Conservation (phyloP, 2,329 filamentous ascomycete genomes). For the Hypoxylon sp. region DNA sequence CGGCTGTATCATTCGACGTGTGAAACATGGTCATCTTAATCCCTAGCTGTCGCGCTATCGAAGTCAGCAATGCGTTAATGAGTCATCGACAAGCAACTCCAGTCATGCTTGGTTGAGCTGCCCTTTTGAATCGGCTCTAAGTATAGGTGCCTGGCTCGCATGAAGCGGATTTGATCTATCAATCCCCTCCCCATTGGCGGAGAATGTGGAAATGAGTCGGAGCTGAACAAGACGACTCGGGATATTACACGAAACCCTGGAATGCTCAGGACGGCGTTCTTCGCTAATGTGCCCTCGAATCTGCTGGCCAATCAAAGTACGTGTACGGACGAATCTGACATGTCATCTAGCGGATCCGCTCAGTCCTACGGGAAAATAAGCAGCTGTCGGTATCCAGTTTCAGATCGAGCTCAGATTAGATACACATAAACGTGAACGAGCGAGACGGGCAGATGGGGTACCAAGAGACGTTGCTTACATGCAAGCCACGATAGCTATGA, state of each 20-base stretch:
- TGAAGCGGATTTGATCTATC: not conserved
- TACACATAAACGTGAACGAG: too few relatives aligned
- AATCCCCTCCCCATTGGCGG: not conserved
- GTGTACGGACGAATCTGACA: not conserved
- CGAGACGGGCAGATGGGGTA: too few relatives aligned
- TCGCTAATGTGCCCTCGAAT: not conserved
- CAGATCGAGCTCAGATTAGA: not conserved
- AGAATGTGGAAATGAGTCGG: not conserved
- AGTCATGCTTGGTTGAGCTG: not conserved
- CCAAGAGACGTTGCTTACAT: too few relatives aligned
- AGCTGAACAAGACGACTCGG: not conserved
- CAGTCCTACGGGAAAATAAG: not conserved
- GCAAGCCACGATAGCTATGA: too few relatives aligned
- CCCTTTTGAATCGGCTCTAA: not conserved
- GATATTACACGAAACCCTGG: not conserved
- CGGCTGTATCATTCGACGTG: not conserved
- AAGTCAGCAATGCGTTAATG: not conserved
- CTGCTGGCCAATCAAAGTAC: not conserved
- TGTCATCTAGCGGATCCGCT: not conserved
- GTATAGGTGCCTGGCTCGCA: not conserved
- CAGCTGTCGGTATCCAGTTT: not conserved
- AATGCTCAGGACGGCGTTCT: not conserved
- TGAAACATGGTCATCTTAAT: not conserved
- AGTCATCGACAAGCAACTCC: not conserved
- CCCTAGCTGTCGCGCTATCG: not conserved